Evolutionary conservation across 768 basidiomycete species (phyloP), one percentile per base, ranked within the genome.

Genomic region (Tephrocybe sp.): DNA sequence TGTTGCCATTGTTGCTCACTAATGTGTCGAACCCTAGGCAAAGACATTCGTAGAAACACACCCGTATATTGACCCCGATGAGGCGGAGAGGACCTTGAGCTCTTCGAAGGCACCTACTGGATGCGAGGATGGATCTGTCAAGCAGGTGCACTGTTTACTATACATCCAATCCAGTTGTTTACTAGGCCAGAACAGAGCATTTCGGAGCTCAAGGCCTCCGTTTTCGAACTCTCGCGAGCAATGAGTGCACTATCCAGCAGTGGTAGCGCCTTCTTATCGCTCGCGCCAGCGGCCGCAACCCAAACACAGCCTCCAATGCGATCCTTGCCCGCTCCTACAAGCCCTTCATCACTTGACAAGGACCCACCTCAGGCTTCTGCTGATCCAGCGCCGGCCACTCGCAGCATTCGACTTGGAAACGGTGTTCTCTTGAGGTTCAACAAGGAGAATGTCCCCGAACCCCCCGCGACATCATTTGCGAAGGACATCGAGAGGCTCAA

Each of bases 401-500:
- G n/a, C n/a, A n/a, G n/a, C n/a, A n/a, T n/a, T n/a, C n/a, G n/a
- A n/a, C 30, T 54, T 22, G 40, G 53, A 1, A 32, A 36, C 32
- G 53, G 48, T 6, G 10, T 20, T 13, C 12, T 17, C 16, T 17
- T 62, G 6, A 26, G 39, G 3, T 60, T 62, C 47, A 48, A 50
- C 1, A 53, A 59, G 42, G 33, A 30, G 1, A 59, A 61, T 13
- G 41, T 67, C 11, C 60, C 62, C 22, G 48, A 45, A 33, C 63
- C 63, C n/a, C 62, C 65, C 1, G 56, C 60, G 0, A 20, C 60
- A 11, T 57, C 56, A 12, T 68, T n/a, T n/a, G n/a, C n/a, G n/a
- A n/a, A n/a, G n/a, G n/a, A n/a, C n/a, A n/a, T n/a, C n/a, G n/a
- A n/a, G n/a, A n/a, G n/a, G n/a, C n/a, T n/a, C n/a, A n/a, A n/a